These are phyloP conservation scores for Saccharum officinarum DNA, from an alignment of 176 grass and related monocot species.

Conservation along the genomic window DNA sequence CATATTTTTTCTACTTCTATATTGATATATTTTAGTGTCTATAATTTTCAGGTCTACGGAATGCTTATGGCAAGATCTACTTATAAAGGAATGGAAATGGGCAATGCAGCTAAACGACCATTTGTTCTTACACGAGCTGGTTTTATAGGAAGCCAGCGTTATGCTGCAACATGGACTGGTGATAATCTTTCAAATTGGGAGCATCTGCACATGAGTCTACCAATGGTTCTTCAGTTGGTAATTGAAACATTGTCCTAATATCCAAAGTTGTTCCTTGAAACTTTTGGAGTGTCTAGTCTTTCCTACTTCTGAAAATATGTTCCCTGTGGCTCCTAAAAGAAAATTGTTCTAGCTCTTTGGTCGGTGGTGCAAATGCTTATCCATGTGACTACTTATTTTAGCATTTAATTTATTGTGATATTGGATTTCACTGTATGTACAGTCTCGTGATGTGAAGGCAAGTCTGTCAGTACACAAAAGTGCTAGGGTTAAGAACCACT, in stretches of 20 bases:
- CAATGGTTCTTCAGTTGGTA: constrained; percentile 99
- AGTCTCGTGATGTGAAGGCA: constrained; percentile 17
- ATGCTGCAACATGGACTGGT: constrained; percentile 97
- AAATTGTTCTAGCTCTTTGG: background rate
- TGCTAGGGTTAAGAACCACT: background rate
- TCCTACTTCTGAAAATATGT: background rate
- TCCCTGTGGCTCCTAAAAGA: background rate
- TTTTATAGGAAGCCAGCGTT: constrained; percentile 89
- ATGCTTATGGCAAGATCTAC: constrained; percentile 98
- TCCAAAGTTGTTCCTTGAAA: background rate
- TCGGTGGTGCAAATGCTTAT: background rate
- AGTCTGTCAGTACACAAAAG: background rate
- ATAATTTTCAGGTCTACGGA: constrained; percentile 73
- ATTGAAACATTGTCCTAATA: constrained; percentile 29
- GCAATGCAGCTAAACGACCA: constrained; percentile 59
- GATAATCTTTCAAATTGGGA: constrained; percentile 96
- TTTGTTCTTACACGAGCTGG: constrained; percentile 98
- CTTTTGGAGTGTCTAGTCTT: background rate
- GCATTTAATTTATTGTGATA: background rate
- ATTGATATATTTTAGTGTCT: background rate
- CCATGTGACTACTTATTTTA: background rate
- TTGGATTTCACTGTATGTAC: background rate
- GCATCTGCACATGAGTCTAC: constrained; percentile 91
- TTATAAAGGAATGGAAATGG: constrained; percentile 83
- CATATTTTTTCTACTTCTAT: background rate